A percentile compares a stretch with the other conserved stretches of the same genome.
phyloP scores from a whole-genome alignment of 257 asterid genomes.

The Lavandula angustifolia region DNA sequence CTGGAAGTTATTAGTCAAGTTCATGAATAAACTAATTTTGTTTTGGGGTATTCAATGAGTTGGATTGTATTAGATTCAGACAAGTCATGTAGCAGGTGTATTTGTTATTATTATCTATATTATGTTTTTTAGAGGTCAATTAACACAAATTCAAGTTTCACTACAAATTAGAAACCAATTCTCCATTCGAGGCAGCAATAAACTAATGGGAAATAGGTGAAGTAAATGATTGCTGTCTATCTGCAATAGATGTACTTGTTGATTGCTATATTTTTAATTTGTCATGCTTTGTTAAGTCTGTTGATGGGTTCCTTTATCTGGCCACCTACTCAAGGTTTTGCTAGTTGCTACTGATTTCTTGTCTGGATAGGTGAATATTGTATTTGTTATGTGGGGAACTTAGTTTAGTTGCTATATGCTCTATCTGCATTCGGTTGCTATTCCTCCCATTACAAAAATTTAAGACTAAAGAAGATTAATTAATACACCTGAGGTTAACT shows the following conservation, averaged over 20 bases:
- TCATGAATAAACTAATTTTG: conserved; percentile 18
- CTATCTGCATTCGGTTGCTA: conserved; percentile 12
- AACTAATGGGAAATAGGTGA: neutral
- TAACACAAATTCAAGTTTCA: conserved; percentile 7
- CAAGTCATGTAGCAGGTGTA: neutral
- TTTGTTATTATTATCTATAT: neutral
- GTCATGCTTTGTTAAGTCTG: conserved; percentile 17
- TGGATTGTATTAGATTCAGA: conserved; percentile 1
- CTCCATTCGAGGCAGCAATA: neutral
- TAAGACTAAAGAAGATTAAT: neutral
- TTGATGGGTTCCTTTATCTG: neutral
- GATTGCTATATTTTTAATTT: neutral
- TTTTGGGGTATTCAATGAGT: conserved; percentile 15
- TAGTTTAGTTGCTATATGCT: conserved; percentile 4
- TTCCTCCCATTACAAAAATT: neutral
- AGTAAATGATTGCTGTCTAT: neutral
- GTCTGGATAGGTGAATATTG: neutral
- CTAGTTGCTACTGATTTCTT: conserved; percentile 1
- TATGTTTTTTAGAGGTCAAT: conserved; percentile 1
- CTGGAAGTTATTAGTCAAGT: conserved; percentile 16
- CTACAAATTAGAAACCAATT: conserved; percentile 13
- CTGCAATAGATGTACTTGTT: neutral
- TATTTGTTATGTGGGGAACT: conserved; percentile 9
- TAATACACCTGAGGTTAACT: neutral
- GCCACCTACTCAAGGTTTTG: neutral